A percentile compares a stretch with the other conserved stretches of the same genome.
Evolutionary conservation across 768 basidiomycete genomes (phyloP).

Genomic region (Russula emetica): DNA sequence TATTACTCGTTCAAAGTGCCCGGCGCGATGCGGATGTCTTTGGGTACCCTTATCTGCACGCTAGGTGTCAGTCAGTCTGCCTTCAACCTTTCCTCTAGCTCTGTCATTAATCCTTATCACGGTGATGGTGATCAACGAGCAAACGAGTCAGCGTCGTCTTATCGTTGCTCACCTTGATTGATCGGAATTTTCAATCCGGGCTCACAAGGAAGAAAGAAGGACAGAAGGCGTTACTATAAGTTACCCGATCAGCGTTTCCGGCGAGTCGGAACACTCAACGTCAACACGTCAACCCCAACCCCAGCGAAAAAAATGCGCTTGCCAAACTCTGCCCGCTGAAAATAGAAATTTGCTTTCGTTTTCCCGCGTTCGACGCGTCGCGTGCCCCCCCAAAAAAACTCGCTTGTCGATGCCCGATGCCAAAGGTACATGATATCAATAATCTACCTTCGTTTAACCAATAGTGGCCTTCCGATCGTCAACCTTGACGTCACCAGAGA

Average conservation of each 20-base stretch:
- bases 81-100: not conserved
- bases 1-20: conserved; percentile 76
- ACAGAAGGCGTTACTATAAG: conserved; percentile 89
- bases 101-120: not conserved
- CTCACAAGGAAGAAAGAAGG: conserved; percentile 39
- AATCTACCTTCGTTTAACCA: not conserved
- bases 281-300: conserved; percentile 74
- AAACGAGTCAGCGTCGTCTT: conserved; percentile 51
- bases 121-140: not conserved
- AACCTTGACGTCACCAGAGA: conserved; percentile 43
- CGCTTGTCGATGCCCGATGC: conserved; percentile 63
- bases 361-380: conserved; percentile 62
- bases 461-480: not conserved
- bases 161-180: conserved; percentile 42
- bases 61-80: conserved; percentile 81
- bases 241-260: conserved; percentile 66
- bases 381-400: conserved; percentile 80
- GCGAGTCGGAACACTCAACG: conserved; percentile 87
- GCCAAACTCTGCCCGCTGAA: no score
- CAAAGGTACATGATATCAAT: conserved; percentile 45
- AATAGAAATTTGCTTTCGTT: conserved; percentile 87
- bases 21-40: conserved; percentile 92
- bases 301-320: conserved; percentile 39
- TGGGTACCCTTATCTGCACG: conserved; percentile 88
- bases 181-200: conserved; percentile 46